Evolutionary conservation across 306 rosid genomes (phyloP), one percentile per base, ranked within the genome.

Genomic region (Dalbergia oliveri): DNA sequence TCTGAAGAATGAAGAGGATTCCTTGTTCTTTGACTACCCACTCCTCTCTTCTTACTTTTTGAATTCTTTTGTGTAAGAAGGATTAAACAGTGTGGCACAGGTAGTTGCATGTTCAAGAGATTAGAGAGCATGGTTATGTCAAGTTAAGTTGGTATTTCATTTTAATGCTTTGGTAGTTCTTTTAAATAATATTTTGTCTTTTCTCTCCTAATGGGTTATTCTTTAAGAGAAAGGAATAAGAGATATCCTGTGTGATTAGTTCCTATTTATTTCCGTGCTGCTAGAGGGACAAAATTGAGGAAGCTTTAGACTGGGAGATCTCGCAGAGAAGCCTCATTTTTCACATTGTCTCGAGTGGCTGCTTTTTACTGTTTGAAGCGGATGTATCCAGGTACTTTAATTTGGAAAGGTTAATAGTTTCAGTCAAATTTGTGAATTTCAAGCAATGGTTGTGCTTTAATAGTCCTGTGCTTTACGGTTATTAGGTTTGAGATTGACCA

Each of bases 231-330:
- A 68, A 35, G 21, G 35, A 51, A 75, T 44, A 59, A 21, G 5
- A 47, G 63, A 72, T 71, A 78, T 19, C 63, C 47, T 35, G 54
- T 65, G 49, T 62, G 76, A 79, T 81, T 79, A 19, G 61, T 67
- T 74, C 26, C 41, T 33, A 54, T 50, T 61, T 57, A 49, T 84
- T 63, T 58, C 53, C 72, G 72, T 79, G n/a, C 51, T 87, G 73
- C 83, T 72, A 95, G 99, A 93, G 99, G 85, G 90, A 93, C 86
- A 95, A 93, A 89, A 86, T 89, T 34, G 94, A 91, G 72, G 99
- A 95, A 87, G 99, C 99, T 87, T 76, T 92, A 79, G 89, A 92
- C n/a, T n/a, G n/a, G n/a, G n/a, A n/a, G n/a, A n/a, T n/a, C n/a
- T n/a, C n/a, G n/a, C n/a, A n/a, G n/a, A n/a, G n/a, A n/a, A n/a